phyloP scores from a whole-genome alignment of 306 rosid genomes.

The Malus fusca region DNA sequence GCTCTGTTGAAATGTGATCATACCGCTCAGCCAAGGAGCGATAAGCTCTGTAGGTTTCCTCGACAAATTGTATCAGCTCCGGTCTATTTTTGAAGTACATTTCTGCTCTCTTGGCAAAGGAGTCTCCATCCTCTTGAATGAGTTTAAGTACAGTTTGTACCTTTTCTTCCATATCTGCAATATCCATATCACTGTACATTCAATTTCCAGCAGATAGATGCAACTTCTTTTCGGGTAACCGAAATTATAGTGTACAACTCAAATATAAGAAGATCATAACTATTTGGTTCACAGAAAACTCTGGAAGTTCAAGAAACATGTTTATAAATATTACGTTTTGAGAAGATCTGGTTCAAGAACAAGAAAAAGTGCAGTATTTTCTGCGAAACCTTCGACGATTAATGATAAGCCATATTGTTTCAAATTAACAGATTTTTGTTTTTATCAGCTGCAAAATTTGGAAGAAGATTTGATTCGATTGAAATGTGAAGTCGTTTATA shows the following conservation, averaged over 20 bases:
- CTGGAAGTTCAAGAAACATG: no score
- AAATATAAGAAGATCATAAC: not conserved
- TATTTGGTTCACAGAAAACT: not conserved
- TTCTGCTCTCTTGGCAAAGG: slow-evolving; percentile 94
- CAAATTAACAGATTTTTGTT: no score
- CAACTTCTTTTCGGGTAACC: not conserved
- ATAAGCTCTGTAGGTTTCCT: slow-evolving; percentile 75
- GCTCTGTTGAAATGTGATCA: slow-evolving; percentile 88
- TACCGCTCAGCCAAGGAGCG: slow-evolving; percentile 90
- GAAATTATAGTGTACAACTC: not conserved
- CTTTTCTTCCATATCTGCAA: slow-evolving; percentile 92
- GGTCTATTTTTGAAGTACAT: slow-evolving; percentile 96
- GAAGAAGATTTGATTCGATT: not conserved
- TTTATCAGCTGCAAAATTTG: not conserved
- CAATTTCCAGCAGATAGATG: slow-evolving; percentile 9
- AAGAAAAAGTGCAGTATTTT: not conserved
- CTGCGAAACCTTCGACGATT: not conserved
- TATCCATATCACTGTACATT: not conserved
- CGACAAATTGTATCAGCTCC: slow-evolving; percentile 74
- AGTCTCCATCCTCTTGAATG: slow-evolving; percentile 84
- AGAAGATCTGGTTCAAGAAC: not conserved
- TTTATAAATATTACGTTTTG: no score
- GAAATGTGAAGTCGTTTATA: not conserved
- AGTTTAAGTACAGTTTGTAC: slow-evolving; percentile 49
- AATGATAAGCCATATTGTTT: not conserved